Evolutionary conservation across 768 basidiomycete species (phyloP).

Genomic region (Dentipellis fragilis): DNA sequence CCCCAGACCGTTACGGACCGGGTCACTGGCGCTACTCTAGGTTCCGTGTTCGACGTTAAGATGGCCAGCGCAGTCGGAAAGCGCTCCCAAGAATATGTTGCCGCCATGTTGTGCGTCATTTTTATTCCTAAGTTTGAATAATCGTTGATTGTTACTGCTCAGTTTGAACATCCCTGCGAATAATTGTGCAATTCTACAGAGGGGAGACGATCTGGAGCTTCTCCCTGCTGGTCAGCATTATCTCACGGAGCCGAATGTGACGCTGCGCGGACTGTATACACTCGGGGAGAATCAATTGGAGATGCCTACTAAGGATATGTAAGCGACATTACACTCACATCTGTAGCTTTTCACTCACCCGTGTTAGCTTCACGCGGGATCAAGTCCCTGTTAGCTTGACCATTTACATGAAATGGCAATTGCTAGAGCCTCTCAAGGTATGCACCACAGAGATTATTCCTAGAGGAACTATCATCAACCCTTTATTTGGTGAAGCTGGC

Average conservation of each 20-base stretch:
- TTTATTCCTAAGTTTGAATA: background rate
- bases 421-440: constrained; percentile 41
- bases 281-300: constrained; percentile 78
- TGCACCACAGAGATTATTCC: background rate
- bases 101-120: constrained; percentile 60
- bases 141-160: background rate
- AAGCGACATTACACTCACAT: constrained; percentile 16
- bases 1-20: constrained; percentile 47
- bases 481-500: constrained; percentile 36
- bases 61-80: constrained; percentile 53
- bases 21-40: constrained; percentile 53
- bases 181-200: constrained; percentile 79
- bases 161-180: constrained; percentile 79
- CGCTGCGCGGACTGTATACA: constrained; percentile 69
- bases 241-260: constrained; percentile 77
- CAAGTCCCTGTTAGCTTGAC: constrained; percentile 81
- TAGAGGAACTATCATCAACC: background rate
- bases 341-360: background rate
- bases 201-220: constrained; percentile 69
- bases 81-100: constrained; percentile 55
- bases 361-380: constrained; percentile 64
- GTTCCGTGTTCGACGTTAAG: constrained; percentile 67
- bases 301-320: constrained; percentile 86
- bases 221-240: constrained; percentile 77
- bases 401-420: constrained; percentile 74